These are phyloP conservation scores for Saprolegnia diclina DNA, from an alignment of 352 stramenopile species.

Conservation along the genomic window DNA sequence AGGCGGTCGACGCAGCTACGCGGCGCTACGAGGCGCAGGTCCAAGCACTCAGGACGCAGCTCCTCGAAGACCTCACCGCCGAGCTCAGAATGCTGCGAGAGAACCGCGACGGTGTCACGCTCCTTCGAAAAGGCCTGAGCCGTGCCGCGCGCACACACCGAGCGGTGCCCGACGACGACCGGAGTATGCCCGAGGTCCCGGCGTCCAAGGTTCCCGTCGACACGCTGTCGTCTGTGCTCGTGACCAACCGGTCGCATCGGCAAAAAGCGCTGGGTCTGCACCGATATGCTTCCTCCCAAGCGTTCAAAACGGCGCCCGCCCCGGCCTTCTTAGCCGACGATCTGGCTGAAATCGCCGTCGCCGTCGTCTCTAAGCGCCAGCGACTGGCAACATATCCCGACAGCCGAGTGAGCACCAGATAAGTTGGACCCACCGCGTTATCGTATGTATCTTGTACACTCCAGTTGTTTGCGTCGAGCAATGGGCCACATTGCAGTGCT, in stretches of 20 bases:
- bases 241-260: not conserved
- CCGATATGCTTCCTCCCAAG: not conserved
- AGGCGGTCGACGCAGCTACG: not conserved
- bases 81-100: constrained; percentile 15
- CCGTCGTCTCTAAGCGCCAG: not conserved
- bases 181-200: not conserved
- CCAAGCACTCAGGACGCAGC: not conserved
- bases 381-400: not conserved
- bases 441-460: no score
- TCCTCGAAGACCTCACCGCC: constrained; percentile 12
- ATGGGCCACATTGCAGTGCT: no score
- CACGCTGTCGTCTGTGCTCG: not conserved
- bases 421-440: no score
- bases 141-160: not conserved
- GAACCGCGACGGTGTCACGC: constrained; percentile 21
- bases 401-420: no score
- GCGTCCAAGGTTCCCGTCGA: not conserved
- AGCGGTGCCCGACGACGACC: not conserved
- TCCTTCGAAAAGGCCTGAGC: constrained; percentile 6
- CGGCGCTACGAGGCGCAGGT: not conserved
- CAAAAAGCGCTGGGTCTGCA: not conserved
- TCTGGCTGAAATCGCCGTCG: not conserved
- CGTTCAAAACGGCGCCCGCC: not conserved
- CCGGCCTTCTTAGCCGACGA: not conserved
- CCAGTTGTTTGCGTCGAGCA: no score